Conservation (phyloP, 441 rosid genomes). For the Corymbia calophylla region DNA sequence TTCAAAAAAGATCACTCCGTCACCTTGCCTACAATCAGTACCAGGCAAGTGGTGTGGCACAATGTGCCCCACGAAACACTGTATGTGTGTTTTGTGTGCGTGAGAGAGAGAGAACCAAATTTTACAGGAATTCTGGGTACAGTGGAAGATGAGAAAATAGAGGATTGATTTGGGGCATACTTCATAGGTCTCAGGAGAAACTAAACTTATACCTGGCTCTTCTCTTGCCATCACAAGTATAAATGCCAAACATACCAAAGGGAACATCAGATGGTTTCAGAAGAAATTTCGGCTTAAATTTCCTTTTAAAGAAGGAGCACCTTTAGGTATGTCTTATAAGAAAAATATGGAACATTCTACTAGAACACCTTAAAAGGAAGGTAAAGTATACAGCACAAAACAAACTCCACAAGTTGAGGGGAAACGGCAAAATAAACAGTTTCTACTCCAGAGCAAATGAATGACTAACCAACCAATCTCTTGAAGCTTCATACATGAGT, state of each 20-base stretch:
- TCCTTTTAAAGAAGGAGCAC: background rate
- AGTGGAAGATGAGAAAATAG: background rate
- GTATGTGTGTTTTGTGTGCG: background rate
- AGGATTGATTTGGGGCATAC: background rate
- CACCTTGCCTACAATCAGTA: background rate
- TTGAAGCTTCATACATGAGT: constrained; percentile 79
- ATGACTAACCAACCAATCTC: constrained; percentile 81
- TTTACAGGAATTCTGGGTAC: background rate
- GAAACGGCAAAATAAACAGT: background rate
- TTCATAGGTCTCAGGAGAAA: background rate
- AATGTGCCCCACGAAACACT: background rate
- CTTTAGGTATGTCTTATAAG: background rate
- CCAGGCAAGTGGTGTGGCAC: background rate
- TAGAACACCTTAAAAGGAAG: background rate
- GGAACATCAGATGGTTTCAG: background rate
- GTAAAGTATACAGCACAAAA: background rate
- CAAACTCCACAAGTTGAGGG: background rate
- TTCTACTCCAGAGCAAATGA: background rate
- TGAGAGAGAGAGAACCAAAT: background rate
- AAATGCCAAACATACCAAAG: background rate
- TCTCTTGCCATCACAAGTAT: background rate
- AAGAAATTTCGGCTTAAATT: background rate
- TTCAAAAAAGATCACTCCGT: background rate
- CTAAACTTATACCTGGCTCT: background rate
- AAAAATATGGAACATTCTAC: background rate